Base-by-base conservation (phyloP, 2,329 filamentous ascomycete species). In the Colletotrichum acutatum region DNA sequence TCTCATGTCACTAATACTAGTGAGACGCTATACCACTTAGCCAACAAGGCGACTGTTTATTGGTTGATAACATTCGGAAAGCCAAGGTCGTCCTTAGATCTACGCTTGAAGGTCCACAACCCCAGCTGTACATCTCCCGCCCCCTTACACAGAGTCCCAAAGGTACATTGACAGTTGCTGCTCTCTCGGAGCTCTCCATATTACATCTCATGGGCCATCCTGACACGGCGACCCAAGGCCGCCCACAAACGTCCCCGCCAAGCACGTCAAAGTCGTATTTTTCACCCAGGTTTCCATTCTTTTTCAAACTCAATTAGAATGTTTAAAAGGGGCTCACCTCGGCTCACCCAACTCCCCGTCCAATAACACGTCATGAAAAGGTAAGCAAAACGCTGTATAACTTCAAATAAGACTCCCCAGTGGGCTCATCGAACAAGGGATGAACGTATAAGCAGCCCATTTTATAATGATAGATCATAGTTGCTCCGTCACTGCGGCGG, bases 1-100 rank as follows among this genome's bases (percentile, higher is more conserved):
- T 60, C 69, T 72, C 69, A 72, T 72, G 42, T 49, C 59, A 62
- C n/a, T n/a, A n/a, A n/a, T n/a, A n/a, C n/a, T n/a, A n/a, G n/a
- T n/a, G n/a, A n/a, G n/a, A n/a, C n/a, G 70, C 70, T 72, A 56
- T 72, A 72, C 70, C 70, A 72, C 70, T 72, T 59, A 72, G 70
- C 70, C 70, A 72, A 72, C 70, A 61, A 72, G 70, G 56, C 65
- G 16, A 32, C 32, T 5, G 32, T 8, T 6, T 54, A 6, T 42
- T 59, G 4, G 2, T 34, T 34, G 22, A 14, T 32, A 9, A 32
- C 2, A 11, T 11, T 1, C 2, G 0, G 0, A 3, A 0, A 9
- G 30, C 1, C 2, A 1, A 32, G 30, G 3, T 1, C 9, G 4
- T 3, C 3, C 9, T 1, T 32, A 32, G 0, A 12, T 3, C 32